phyloP scores from a whole-genome alignment of 2,329 filamentous ascomycete genomes.

The Penicillium sclerotigenum region DNA sequence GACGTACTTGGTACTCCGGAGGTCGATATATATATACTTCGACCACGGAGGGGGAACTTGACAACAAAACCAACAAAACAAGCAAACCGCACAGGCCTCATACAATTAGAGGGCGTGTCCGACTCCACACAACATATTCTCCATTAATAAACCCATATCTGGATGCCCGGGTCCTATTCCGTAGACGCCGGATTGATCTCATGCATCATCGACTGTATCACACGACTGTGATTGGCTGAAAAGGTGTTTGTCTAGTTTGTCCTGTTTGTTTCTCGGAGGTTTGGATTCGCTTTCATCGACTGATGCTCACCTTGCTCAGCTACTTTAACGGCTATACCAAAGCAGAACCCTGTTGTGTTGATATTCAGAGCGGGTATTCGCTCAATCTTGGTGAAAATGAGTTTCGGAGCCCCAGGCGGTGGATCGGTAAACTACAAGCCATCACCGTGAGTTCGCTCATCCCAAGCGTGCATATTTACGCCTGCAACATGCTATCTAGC shows the following conservation, averaged over 20 bases:
- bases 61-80: neutral
- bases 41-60: neutral
- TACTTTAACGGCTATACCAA: neutral
- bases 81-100: neutral
- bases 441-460: slow-evolving; percentile 56
- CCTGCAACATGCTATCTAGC: neutral
- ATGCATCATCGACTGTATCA: slow-evolving; percentile 8
- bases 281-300: neutral
- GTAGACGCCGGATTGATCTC: neutral
- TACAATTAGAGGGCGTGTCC: neutral
- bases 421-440: slow-evolving; percentile 63
- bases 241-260: slow-evolving; percentile 31
- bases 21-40: slow-evolving; percentile 13
- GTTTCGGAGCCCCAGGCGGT: slow-evolving; percentile 70
- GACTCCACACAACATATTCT: neutral
- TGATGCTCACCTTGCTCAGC: neutral
- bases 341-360: neutral
- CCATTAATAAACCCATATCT: neutral
- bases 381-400: slow-evolving; percentile 27
- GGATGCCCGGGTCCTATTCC: neutral
- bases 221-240: slow-evolving; percentile 14
- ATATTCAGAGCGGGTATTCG: neutral
- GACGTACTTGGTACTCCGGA: neutral
- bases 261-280: slow-evolving; percentile 26
- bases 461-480: neutral